These are phyloP conservation scores for Umbelopsis ramanniana DNA, from an alignment of 192 early-diverging fungal species.

Conservation along the genomic window DNA sequence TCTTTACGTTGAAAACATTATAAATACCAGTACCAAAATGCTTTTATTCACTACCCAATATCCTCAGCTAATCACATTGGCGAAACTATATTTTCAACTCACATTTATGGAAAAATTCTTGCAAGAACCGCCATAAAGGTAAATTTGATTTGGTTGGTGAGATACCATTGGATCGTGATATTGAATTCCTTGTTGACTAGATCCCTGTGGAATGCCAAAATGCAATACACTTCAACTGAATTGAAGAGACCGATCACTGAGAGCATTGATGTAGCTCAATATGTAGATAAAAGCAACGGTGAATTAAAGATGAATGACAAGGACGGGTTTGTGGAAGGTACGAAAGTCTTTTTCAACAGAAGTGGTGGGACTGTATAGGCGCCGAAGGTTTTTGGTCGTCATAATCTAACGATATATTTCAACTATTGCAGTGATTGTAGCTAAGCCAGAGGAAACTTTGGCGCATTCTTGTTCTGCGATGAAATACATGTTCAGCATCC, in stretches of 20 bases:
- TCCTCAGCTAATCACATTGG: too few relatives aligned
- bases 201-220: slow-evolving; percentile 1
- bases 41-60: too few relatives aligned
- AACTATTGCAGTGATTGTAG: not conserved
- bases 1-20: too few relatives aligned
- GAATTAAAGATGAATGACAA: not conserved
- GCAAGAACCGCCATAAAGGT: too few relatives aligned
- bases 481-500: not conserved
- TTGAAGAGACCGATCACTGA: not conserved
- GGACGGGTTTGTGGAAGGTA: not conserved
- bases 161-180: too few relatives aligned
- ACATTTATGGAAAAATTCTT: too few relatives aligned
- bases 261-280: not conserved
- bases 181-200: too few relatives aligned
- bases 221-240: not conserved
- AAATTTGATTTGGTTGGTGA: too few relatives aligned
- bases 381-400: not conserved
- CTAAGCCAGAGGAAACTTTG: not conserved
- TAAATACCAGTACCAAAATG: too few relatives aligned
- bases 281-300: not conserved
- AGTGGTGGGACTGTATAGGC: not conserved
- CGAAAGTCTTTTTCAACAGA: not conserved
- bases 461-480: not conserved
- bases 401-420: not conserved
- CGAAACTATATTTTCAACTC: too few relatives aligned